phyloP scores from a whole-genome alignment of 1,139 yeast species.

The Saccharomyces hybrid region DNA sequence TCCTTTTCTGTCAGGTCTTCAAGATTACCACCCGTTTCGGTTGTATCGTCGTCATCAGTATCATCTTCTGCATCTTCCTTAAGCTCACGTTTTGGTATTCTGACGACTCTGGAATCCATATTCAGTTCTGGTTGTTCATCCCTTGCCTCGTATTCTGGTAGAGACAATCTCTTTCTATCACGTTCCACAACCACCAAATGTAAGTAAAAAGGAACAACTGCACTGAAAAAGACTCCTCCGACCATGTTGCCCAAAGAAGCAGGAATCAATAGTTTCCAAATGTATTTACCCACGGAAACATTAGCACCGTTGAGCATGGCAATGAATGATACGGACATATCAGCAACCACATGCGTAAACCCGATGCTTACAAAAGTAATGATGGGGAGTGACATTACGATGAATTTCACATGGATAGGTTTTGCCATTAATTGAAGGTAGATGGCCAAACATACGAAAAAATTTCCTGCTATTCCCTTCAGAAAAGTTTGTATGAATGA shows the following conservation, averaged over 20 bases:
- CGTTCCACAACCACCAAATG: conserved; percentile 49
- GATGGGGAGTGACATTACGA: conserved; percentile 59
- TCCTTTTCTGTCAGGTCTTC: conserved; percentile 1
- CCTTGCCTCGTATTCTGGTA: conserved; percentile 60
- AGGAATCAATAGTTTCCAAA: conserved; percentile 66
- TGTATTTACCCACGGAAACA: conserved; percentile 51
- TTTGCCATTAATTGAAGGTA: conserved; percentile 70
- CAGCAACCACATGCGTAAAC: conserved; percentile 74
- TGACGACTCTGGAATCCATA: conserved; percentile 68
- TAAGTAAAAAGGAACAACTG: conserved; percentile 27
- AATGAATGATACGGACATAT: conserved; percentile 58
- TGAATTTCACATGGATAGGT: conserved; percentile 66
- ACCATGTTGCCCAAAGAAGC: conserved; percentile 62
- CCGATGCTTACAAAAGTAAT: conserved; percentile 70
- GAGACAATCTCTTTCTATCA: conserved; percentile 50
- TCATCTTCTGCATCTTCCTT: conserved; percentile 1
- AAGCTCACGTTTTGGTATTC: conserved; percentile 27
- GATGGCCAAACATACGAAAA: conserved; percentile 65
- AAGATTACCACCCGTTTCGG: not conserved
- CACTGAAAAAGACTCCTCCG: conserved; percentile 60
- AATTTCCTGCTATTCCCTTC: conserved; percentile 67
- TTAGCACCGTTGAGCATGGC: conserved; percentile 63
- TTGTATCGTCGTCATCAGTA: conserved; percentile 6
- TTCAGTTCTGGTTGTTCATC: conserved; percentile 76
- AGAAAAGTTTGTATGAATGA: conserved; percentile 53